Percentiles rank a stretch among this genome's conserved stretches.
Conservation (phyloP, 1,284 basidiomycete genomes). For the Singerocomus rubriflavus region DNA sequence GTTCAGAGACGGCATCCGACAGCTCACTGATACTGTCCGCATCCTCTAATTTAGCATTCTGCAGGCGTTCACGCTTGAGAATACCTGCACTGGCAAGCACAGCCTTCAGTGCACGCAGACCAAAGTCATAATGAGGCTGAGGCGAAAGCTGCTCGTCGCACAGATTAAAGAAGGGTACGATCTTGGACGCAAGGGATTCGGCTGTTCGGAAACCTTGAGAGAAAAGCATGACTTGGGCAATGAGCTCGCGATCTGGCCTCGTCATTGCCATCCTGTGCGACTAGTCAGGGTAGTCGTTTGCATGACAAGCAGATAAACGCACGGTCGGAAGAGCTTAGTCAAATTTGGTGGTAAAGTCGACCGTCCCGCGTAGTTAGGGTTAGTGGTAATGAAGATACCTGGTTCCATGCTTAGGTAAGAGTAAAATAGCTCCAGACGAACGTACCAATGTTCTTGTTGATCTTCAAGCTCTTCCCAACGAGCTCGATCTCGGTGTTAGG, state of each 20-base stretch:
- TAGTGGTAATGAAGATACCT: conserved; percentile 97
- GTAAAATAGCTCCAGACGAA: conserved; percentile 4
- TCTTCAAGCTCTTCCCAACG: conserved; percentile 91
- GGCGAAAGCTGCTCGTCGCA: conserved; percentile 96
- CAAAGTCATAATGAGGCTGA: conserved; percentile 99
- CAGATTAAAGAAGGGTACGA: conserved; percentile 99
- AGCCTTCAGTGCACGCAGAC: conserved; percentile 95
- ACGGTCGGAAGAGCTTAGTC: conserved; percentile 93
- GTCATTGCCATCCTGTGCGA: conserved; percentile 94
- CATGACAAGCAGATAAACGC: conserved; percentile 31
- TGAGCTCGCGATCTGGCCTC: conserved; percentile 94
- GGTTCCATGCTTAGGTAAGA: conserved; percentile 8
- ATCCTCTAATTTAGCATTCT: conserved; percentile 44
- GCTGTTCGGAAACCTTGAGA: conserved; percentile 99
- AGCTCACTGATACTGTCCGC: conserved; percentile 50
- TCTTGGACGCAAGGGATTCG: conserved; percentile 92
- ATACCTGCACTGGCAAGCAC: conserved; percentile 97
- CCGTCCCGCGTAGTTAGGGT: conserved; percentile 97
- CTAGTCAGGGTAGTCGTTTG: conserved; percentile 8
- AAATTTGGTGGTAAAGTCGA: conserved; percentile 97
- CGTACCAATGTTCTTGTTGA: conserved; percentile 90
- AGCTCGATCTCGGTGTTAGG: conserved; percentile 90
- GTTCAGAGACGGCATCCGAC: conserved; percentile 77
- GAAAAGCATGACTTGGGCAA: conserved; percentile 99
- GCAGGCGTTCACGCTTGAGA: conserved; percentile 88